A percentile compares a stretch with the other conserved stretches of the same genome.
These are phyloP conservation scores for Suillus decipiens DNA, from an alignment of 768 basidiomycete species.

Conservation along the genomic window DNA sequence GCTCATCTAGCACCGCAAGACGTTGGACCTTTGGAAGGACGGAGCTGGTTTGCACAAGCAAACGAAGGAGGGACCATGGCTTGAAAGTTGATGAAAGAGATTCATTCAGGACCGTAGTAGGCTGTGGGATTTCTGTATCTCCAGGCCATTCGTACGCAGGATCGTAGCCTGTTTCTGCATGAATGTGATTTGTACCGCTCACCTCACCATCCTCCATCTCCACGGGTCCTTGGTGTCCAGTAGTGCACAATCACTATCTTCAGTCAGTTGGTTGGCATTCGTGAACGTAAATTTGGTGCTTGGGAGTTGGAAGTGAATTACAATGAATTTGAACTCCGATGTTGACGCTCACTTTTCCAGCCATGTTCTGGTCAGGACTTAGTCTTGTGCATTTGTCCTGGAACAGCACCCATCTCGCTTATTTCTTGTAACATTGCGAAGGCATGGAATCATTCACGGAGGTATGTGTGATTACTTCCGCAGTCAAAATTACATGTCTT, in stretches of 20 bases:
- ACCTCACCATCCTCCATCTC: constrained; percentile 21
- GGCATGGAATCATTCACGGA: constrained; percentile 53
- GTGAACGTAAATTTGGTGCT: constrained; percentile 5
- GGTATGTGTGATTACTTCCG: constrained; percentile 25
- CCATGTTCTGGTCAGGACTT: constrained; percentile 2
- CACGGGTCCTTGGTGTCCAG: constrained; percentile 7
- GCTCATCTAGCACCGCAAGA: constrained; percentile 65
- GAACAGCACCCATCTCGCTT: background rate
- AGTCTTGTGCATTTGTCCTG: background rate
- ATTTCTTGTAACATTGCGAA: constrained; percentile 1
- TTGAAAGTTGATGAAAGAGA: constrained; percentile 25
- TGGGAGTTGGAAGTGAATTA: background rate
- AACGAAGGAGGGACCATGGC: constrained; percentile 33
- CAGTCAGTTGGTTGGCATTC: constrained; percentile 1
- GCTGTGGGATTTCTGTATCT: constrained; percentile 20
- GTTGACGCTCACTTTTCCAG: background rate
- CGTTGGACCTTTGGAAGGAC: constrained; percentile 52
- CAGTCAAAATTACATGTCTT: constrained; percentile 3
- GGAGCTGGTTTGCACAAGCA: constrained; percentile 36
- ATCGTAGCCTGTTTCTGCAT: constrained; percentile 38
- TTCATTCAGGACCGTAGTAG: constrained; percentile 11
- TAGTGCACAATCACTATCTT: background rate
- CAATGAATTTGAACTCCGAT: constrained; percentile 19
- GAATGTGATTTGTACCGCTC: constrained; percentile 6
- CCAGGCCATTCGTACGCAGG: constrained; percentile 65